These are phyloP conservation scores for Myxozyma lipomycoides DNA, from an alignment of 805 yeast genomes.

Conservation along the genomic window DNA sequence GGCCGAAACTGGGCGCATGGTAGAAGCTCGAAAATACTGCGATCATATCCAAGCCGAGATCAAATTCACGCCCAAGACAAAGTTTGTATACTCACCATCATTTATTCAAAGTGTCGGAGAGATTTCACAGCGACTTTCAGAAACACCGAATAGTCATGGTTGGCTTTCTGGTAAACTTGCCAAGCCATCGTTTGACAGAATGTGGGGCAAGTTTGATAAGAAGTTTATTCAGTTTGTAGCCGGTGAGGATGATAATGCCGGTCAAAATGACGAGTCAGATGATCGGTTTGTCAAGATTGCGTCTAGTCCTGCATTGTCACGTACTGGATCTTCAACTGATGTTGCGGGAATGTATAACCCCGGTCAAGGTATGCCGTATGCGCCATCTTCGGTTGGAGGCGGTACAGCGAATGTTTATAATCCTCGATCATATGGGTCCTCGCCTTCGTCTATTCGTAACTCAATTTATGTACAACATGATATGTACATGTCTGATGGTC, in stretches of 20 bases:
- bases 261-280: slow-evolving; percentile 24
- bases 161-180: slow-evolving; percentile 63
- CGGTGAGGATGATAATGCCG: slow-evolving; percentile 60
- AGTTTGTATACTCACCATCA: slow-evolving; percentile 30
- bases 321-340: slow-evolving; percentile 19
- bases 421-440: slow-evolving; percentile 8
- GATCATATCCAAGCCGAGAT: slow-evolving; percentile 48
- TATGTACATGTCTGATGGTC: too few species aligned
- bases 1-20: slow-evolving; percentile 59
- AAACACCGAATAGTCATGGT: slow-evolving; percentile 33
- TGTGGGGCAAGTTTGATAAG: slow-evolving; percentile 86
- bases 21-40: slow-evolving; percentile 59
- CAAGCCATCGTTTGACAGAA: slow-evolving; percentile 61
- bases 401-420: background rate
- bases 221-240: slow-evolving; percentile 74
- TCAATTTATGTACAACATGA: background rate
- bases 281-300: slow-evolving; percentile 34
- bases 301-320: slow-evolving; percentile 28
- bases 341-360: slow-evolving; percentile 1
- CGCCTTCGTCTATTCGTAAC: slow-evolving; percentile 3
- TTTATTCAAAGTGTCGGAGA: slow-evolving; percentile 38
- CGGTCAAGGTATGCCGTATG: background rate
- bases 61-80: slow-evolving; percentile 41
- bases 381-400: background rate
- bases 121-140: slow-evolving; percentile 40